Percentiles rank a stretch among this genome's conserved stretches.
phyloP scores from a whole-genome alignment of 2,329 filamentous ascomycete genomes.

The Claviceps sp. region DNA sequence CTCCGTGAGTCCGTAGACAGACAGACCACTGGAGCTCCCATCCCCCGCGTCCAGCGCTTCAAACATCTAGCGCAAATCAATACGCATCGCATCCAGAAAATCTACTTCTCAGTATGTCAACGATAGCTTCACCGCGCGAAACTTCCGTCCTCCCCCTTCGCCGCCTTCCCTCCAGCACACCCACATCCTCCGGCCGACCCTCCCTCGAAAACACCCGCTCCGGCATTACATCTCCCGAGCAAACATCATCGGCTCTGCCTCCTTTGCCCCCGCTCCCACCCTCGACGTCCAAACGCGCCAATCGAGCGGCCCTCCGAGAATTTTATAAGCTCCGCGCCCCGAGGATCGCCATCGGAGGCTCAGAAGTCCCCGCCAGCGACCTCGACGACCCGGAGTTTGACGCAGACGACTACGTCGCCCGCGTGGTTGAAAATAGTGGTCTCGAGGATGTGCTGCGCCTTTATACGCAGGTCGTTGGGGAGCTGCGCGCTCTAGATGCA shows the following conservation, averaged over 20 bases:
- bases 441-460: conserved; percentile 56
- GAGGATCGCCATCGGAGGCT: conserved; percentile 31
- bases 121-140: conserved; percentile 50
- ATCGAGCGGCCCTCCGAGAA: conserved; percentile 78
- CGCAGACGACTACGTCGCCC: conserved; percentile 52
- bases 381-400: conserved; percentile 65
- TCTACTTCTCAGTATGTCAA: conserved; percentile 37
- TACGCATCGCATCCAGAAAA: too few species aligned
- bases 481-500: conserved; percentile 81
- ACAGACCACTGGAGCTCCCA: neutral
- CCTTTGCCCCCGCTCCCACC: conserved; percentile 17
- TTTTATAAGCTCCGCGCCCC: conserved; percentile 68
- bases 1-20: too few species aligned
- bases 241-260: conserved; percentile 14
- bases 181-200: conserved; percentile 62
- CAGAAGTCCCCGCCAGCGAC: conserved; percentile 52
- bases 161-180: conserved; percentile 44
- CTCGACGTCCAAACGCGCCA: conserved; percentile 38
- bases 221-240: conserved; percentile 38
- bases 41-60: neutral
- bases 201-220: conserved; percentile 56
- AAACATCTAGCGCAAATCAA: too few species aligned
- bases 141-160: conserved; percentile 34
- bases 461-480: conserved; percentile 60
- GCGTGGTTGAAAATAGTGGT: conserved; percentile 45